phyloP scores from a whole-genome alignment of 2,329 filamentous ascomycete species.

The Fusarium solani-melongenae region DNA sequence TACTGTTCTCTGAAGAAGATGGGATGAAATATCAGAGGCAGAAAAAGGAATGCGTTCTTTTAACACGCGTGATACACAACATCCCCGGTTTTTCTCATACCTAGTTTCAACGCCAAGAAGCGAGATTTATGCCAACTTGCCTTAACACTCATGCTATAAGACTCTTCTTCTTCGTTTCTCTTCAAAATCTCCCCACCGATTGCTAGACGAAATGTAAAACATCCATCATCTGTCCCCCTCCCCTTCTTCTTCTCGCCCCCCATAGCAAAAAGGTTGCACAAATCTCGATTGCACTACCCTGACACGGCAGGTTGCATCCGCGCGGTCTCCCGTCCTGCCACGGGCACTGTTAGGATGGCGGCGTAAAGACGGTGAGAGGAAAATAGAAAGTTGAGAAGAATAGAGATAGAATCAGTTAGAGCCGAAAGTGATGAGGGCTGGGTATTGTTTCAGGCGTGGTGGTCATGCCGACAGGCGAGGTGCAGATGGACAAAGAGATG shows the following conservation, averaged over 20 bases:
- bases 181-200: constrained; percentile 19
- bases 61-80: neutral
- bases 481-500: constrained; percentile 28
- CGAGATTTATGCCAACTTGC: neutral
- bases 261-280: constrained; percentile 32
- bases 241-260: neutral
- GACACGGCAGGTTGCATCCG: constrained; percentile 29
- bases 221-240: neutral
- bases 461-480: constrained; percentile 32
- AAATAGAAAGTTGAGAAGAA: neutral
- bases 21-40: neutral
- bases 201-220: neutral
- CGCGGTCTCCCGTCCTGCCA: constrained; percentile 12
- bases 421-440: neutral
- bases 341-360: constrained; percentile 11
- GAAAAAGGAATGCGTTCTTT: neutral
- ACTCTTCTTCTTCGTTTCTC: neutral
- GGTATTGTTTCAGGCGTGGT: constrained; percentile 29
- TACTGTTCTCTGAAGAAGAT: neutral
- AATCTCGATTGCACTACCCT: constrained; percentile 44
- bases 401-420: neutral
- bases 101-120: neutral
- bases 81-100: neutral
- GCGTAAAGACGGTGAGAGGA: constrained; percentile 33
- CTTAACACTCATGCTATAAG: constrained; percentile 7